Evolutionary conservation across 306 rosid genomes (phyloP), one percentile per base, ranked within the genome.

Genomic region (Mimosa pudica): DNA sequence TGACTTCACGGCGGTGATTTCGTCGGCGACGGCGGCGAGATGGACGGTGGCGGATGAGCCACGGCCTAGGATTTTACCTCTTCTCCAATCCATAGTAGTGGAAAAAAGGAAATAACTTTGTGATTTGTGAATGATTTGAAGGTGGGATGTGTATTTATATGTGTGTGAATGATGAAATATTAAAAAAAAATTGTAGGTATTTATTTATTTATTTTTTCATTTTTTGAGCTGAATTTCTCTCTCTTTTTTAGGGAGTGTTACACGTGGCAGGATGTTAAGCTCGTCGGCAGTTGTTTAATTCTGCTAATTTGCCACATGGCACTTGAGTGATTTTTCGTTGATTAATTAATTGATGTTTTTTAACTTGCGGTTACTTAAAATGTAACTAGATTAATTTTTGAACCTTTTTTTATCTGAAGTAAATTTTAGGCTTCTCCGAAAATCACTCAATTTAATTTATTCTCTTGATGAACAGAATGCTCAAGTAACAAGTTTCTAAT

Each of bases 1-100:
- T 1, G 99, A 93, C 87, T 96, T 96, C 73, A 88, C 99, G 7
- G 97, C 97, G 4, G 88, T 84, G 52, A 83, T 5, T 0, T 75
- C 46, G 3, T 85, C 84, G 52, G 86, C 68, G 24, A 0, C 2
- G 62, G n/a, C 33, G 84, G 96, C 98, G 4, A 88, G 75, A 76
- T 82, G 87, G 80, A 96, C 96, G 62, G 90, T 84, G 92, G 97
- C 93, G 0, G 97, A 82, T 10, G 98, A 91, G 76, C 99, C 98
- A 1, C 61, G 88, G 86, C 99, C 98, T 75, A 96, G 64, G 83
- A 72, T 67, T 44, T 78, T 85, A 66, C 93, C 94, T 82, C 98
- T 89, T 4, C 83, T 87, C 99, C 99, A 91, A 71, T 80, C 82
- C 98, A 96, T 96, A 72, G 55, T 76, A 73, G 11, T 32, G 70